Conservation (phyloP, 2,329 filamentous ascomycete species). For the Uncinocarpus reesii region DNA sequence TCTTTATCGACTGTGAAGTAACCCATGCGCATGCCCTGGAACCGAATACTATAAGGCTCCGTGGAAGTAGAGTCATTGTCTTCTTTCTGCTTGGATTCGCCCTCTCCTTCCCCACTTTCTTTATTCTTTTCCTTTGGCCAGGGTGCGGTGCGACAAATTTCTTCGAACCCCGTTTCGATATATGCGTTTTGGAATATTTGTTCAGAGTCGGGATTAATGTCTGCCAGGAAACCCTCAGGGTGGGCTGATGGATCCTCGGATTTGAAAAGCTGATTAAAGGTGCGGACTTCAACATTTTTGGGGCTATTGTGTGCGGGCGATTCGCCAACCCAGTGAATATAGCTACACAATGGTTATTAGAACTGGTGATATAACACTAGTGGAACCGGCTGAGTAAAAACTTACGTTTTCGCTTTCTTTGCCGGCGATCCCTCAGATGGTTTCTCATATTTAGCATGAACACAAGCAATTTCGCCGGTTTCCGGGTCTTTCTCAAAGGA, state of each 20-base stretch:
- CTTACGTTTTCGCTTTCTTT: conserved; percentile 59
- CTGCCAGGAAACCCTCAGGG: conserved; percentile 68
- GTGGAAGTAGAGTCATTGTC: conserved; percentile 19
- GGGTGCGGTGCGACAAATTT: conserved; percentile 61
- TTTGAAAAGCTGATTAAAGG: conserved; percentile 78
- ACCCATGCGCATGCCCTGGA: conserved; percentile 82
- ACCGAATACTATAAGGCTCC: conserved; percentile 66
- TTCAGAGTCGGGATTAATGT: conserved; percentile 77
- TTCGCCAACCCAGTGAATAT: conserved; percentile 80
- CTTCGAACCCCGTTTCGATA: conserved; percentile 72
- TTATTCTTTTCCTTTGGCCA: conserved; percentile 67
- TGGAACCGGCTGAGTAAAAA: background rate
- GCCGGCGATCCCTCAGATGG: conserved; percentile 52
- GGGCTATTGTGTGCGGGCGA: conserved; percentile 52
- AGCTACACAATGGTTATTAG: conserved; percentile 25
- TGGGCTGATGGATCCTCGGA: conserved; percentile 69
- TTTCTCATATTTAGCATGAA: conserved; percentile 59
- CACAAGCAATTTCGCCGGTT: conserved; percentile 54
- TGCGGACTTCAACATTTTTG: conserved; percentile 59
- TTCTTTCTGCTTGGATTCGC: conserved; percentile 23
- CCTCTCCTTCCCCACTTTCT: conserved; percentile 51
- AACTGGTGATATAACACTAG: background rate
- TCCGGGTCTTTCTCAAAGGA: conserved; percentile 57
- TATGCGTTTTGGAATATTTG: conserved; percentile 66
- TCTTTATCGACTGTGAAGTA: conserved; percentile 76